Evolutionary conservation across 108 stramenopile genomes (phyloP), one percentile per base, ranked within the genome.

Genomic region (Conticribra weissflogii): DNA sequence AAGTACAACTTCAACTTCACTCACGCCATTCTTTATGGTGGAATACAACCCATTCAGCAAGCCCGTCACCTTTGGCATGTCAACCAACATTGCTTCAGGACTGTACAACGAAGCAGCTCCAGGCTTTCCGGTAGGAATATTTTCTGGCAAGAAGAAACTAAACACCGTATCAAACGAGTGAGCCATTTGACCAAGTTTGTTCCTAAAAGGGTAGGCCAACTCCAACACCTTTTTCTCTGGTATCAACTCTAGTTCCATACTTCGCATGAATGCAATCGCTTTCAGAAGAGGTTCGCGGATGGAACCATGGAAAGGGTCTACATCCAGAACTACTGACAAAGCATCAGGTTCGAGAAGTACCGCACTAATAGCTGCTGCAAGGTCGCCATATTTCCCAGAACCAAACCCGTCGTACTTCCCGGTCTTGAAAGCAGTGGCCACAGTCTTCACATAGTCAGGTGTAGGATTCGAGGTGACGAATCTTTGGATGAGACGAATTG

Each of bases 361-460:
- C n/a, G 86, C 84, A 2, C 86, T 81, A 17, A 84, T 66, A 0
- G 81, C 81, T n/a, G 89, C 86, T 31, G 28, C 81, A 1, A 90
- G 65, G 60, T 90, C 86, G 48, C 90, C 90, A 63, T 86, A 88
- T 46, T 69, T 57, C 9, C 83, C 82, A 7, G 70, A 25, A 7
- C 82, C 86, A 59, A 78, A 41, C 5, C 36, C 36, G 36, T 41
- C 36, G 12, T 41, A 41, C 12, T 5, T 41, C 12, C 36, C 36
- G 5, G 36, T 41, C 36, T 41, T 41, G 36, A 41, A 41, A 9
- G 36, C 36, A 16, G 41, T 59, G 1, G 83, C 83, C 36, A 82
- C 83, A 4, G 54, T 50, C 33, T 57, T 65, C 2, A 84, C 68
- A 59, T 79, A 86, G 0, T 60, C 22, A 16, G 85, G 85, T 7